Evolutionary conservation across 2,329 filamentous ascomycete species (phyloP), one percentile per base, ranked within the genome.

Genomic region (Cytospora mali): DNA sequence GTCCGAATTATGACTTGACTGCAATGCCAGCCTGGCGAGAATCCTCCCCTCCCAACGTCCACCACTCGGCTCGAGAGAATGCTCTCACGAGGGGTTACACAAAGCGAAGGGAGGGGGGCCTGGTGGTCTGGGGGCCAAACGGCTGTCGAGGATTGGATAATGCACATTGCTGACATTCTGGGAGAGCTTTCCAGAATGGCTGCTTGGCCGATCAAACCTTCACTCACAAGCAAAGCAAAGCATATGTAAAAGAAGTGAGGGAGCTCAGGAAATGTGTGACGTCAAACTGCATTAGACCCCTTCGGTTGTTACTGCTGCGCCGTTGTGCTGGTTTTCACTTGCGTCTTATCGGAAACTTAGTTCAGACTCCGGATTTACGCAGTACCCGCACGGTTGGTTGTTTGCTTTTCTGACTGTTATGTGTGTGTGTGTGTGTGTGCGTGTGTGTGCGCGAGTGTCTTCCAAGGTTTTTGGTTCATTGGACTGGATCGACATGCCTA

Each of bases 41-140:
- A n/a, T n/a, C n/a, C n/a, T n/a, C n/a, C n/a, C n/a, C n/a, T 35
- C 31, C 6, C 6, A 13, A 13, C n/a, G 9, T 9, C n/a, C 27
- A 18, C 62, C 62, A 64, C 62, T 64, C 46, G 62, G 62, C 57
- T 46, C 35, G 18, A 18, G n/a, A 28, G 57, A n/a, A 61, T 50
- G 52, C 54, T 27, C 18, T 48, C 62, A 61, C 53, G 62, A 27
- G 61, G 61, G 27, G 25, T 60, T 9, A n/a, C 52, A 23, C 62
- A 48, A 46, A 23, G 49, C 33, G 33, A 35, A 14, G 33, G 33
- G n/a, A n/a, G n/a, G 23, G 2, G 33, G 21, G 25, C 18, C 14
- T 31, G 27, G 16, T 33, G 33, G 14, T 33, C 14, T 13, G 31
- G 6, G 31, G 31, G 31, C 9, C 31, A 13, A 33, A 33, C n/a